phyloP scores from a whole-genome alignment of 1,284 basidiomycete genomes.

The Boletellus deceptivus region DNA sequence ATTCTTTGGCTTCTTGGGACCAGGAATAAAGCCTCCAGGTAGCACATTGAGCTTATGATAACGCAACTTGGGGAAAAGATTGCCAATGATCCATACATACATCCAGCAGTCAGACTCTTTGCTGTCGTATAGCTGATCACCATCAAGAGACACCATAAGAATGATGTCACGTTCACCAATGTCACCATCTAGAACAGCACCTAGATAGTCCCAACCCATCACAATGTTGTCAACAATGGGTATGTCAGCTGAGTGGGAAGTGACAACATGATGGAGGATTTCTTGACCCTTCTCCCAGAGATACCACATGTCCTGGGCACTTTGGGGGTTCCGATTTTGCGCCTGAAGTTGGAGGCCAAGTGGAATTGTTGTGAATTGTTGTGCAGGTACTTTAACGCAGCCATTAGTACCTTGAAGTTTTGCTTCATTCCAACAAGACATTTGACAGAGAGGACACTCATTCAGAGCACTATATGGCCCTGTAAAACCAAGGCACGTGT shows the following conservation, averaged over 20 bases:
- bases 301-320: not conserved
- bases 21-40: not conserved
- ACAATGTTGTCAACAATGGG: not conserved
- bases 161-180: not conserved
- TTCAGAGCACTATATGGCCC: not conserved
- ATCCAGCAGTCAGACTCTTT: not conserved
- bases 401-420: not conserved
- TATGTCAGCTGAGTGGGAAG: not conserved
- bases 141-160: not conserved
- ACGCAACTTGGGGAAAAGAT: not conserved
- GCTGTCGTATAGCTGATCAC: not conserved
- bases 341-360: slow-evolving; percentile 8
- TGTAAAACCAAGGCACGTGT: slow-evolving; percentile 5
- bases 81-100: not conserved
- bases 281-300: not conserved
- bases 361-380: slow-evolving; percentile 6
- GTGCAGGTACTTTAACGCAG: not conserved
- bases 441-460: not conserved
- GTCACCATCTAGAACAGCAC: not conserved
- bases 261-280: not conserved
- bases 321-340: fast-evolving
- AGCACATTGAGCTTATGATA: not conserved
- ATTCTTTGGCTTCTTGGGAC: slow-evolving; percentile 1
- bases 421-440: not conserved
- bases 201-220: slow-evolving; percentile 7